Conservation (phyloP, 2,329 filamentous ascomycete species). For the Parascedosporium putredinis region DNA sequence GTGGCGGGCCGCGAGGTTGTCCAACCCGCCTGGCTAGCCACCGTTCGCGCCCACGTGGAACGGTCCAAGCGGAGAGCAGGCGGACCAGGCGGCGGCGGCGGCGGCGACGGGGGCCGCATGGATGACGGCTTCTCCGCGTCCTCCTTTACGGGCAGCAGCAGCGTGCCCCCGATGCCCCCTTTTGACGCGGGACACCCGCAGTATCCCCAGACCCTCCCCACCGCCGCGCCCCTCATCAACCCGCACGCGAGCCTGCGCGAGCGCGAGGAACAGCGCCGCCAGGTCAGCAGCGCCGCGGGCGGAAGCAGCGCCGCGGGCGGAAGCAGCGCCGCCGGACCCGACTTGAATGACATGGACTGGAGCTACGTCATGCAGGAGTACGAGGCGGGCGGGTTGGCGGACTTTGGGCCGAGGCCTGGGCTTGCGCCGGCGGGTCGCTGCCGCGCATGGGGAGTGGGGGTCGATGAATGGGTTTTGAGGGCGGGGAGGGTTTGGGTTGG, state of each 20-base stretch:
- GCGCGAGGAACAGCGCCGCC: constrained; percentile 9
- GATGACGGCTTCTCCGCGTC: background rate
- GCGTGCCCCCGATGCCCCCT: too few relatives aligned
- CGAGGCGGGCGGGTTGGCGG: constrained; percentile 21
- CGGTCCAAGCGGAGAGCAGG: constrained; percentile 16
- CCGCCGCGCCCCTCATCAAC: background rate
- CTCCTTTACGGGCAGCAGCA: background rate
- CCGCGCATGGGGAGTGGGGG: too few relatives aligned
- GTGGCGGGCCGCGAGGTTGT: constrained; percentile 31
- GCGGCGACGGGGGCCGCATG: constrained; percentile 18
- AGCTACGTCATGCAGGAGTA: constrained; percentile 34
- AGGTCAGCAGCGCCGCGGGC: too few relatives aligned
- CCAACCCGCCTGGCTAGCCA: constrained; percentile 35
- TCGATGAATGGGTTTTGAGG: background rate
- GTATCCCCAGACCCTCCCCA: background rate
- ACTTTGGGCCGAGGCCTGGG: too few relatives aligned
- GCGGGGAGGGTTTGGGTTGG: too few relatives aligned
- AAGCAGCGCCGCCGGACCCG: background rate
- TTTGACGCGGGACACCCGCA: too few relatives aligned
- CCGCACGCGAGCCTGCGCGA: background rate
- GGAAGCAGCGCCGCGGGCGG: constrained; percentile 6
- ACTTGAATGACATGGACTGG: constrained; percentile 33
- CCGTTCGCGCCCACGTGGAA: constrained; percentile 35
- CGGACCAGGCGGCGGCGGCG: constrained; percentile 29
- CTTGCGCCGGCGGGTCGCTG: too few relatives aligned